A percentile compares a stretch with the other conserved stretches of the same genome.
These are phyloP conservation scores for Monosporascus sp. DNA, from an alignment of 2,329 filamentous ascomycete species.

Conservation along the genomic window DNA sequence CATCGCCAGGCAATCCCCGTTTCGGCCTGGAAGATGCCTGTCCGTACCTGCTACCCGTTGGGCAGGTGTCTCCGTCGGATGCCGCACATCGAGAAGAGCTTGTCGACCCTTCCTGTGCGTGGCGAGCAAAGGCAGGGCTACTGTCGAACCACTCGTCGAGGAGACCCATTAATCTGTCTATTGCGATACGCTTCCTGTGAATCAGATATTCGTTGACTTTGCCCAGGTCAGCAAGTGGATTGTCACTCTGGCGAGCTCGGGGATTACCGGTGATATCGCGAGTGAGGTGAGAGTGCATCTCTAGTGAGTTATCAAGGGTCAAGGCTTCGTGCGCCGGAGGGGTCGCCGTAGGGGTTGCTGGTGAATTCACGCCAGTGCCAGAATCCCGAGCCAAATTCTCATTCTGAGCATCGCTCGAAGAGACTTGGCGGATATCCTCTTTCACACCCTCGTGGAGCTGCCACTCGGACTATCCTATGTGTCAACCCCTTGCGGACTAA, in stretches of 20 bases:
- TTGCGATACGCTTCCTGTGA: constrained; percentile 2
- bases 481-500: not conserved
- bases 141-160: constrained; percentile 2
- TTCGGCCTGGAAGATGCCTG: not conserved
- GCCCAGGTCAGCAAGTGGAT: constrained; percentile 3
- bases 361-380: constrained; percentile 1
- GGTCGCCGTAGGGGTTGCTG: not conserved
- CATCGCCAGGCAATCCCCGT: not conserved
- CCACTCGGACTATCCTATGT: not conserved
- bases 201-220: constrained; percentile 4
- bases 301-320: not conserved
- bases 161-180: constrained; percentile 6
- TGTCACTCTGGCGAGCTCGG: constrained; percentile 2
- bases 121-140: not conserved
- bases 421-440: not conserved
- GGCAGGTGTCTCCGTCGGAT: not conserved
- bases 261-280: not conserved
- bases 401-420: not conserved
- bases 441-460: not conserved
- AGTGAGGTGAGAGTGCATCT: constrained; percentile 2
- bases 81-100: not conserved
- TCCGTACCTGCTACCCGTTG: not conserved
- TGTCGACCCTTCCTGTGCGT: not conserved
- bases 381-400: constrained; percentile 1
- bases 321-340: not conserved